Evolutionary conservation across 495 filamentous ascomycete species (phyloP).

Genomic region (Penicillium roqueforti): DNA sequence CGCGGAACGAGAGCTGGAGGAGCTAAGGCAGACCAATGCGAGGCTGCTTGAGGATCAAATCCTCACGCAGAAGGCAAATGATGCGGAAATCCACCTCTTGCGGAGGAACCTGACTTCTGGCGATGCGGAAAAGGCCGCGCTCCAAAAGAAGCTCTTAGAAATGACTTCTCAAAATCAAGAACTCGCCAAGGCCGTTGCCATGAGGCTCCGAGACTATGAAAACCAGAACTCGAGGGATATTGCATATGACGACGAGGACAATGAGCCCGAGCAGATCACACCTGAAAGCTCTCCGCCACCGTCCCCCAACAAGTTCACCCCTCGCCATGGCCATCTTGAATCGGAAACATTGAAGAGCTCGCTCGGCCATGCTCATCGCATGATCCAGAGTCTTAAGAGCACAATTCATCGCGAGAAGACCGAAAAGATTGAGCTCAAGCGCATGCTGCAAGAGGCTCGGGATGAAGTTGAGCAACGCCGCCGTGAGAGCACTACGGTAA

Average conservation of each 20-base stretch:
- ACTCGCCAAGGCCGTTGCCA: conserved; percentile 71
- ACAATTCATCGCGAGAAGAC: conserved; percentile 97
- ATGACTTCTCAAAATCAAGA: conserved; percentile 83
- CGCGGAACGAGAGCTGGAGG: conserved; percentile 80
- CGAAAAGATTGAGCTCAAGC: conserved; percentile 91
- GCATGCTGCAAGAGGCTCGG: conserved; percentile 91
- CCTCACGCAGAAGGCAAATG: conserved; percentile 71
- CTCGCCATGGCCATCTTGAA: conserved; percentile 83
- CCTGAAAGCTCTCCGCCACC: conserved; percentile 87
- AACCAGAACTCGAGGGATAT: conserved; percentile 53
- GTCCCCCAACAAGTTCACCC: conserved; percentile 86
- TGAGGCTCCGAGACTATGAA: conserved; percentile 65
- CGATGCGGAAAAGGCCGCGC: conserved; percentile 66
- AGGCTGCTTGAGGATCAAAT: conserved; percentile 79
- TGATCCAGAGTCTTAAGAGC: conserved; percentile 90
- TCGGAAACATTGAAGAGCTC: conserved; percentile 93
- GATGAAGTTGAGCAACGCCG: conserved; percentile 85
- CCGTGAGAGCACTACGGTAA: conserved; percentile 49
- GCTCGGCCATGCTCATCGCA: conserved; percentile 87
- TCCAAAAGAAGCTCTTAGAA: conserved; percentile 82
- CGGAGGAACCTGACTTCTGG: conserved; percentile 68
- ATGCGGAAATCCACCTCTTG: conserved; percentile 76
- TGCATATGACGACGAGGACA: conserved; percentile 59
- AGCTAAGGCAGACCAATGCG: conserved; percentile 70
- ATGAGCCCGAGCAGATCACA: conserved; percentile 63